Percentiles rank a stretch among this genome's conserved stretches.
Conservation (phyloP, 1,284 basidiomycete species). For the Moesziomyces globuligerus region DNA sequence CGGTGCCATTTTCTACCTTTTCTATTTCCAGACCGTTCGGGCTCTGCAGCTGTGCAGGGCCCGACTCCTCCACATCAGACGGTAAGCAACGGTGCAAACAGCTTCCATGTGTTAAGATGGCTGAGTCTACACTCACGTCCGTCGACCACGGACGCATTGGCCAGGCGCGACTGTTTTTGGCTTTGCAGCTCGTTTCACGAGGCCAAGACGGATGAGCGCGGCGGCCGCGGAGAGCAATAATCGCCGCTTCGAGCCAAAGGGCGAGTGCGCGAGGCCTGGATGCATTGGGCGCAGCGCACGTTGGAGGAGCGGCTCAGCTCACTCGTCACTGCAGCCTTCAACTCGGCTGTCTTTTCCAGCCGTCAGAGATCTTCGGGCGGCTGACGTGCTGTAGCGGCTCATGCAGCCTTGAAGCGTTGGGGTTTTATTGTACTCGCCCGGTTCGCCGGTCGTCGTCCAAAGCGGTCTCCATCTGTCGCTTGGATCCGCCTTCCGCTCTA, state of each 20-base stretch:
- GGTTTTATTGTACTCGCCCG: neutral
- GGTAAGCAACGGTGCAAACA: too few species aligned
- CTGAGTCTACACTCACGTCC: neutral
- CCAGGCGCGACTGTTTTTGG: too few species aligned
- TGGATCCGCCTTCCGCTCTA: neutral
- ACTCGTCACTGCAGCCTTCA: neutral
- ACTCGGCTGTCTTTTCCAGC: neutral
- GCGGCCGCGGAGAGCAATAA: neutral
- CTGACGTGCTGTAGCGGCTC: neutral
- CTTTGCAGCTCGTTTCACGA: neutral
- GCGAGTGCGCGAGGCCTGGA: neutral
- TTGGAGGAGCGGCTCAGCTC: neutral
- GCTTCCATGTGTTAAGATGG: neutral
- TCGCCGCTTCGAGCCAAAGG: neutral
- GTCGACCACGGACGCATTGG: neutral
- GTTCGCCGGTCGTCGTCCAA: neutral
- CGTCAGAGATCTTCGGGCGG: neutral
- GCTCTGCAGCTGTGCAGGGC: neutral
- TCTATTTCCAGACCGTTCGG: conserved; percentile 13
- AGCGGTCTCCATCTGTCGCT: neutral
- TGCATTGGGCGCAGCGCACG: neutral
- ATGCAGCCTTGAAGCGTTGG: neutral
- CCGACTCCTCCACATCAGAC: neutral
- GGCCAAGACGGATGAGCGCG: neutral
- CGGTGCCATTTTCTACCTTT: conserved; percentile 7